phyloP scores from a whole-genome alignment of 108 stramenopile genomes.

The Skeletonema marinoi region DNA sequence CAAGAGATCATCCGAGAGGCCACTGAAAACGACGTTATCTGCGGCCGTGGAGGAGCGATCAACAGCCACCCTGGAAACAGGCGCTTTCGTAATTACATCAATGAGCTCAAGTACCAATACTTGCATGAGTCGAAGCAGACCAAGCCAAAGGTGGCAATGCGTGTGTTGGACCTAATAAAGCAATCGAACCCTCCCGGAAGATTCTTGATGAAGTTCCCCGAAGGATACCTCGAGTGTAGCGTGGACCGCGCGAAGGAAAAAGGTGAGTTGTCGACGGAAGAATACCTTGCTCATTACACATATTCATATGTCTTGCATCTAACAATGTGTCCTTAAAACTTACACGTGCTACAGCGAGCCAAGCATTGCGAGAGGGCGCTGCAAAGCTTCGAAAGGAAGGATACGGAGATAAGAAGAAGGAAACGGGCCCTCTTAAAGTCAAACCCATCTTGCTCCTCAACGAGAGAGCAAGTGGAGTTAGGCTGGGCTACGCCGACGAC shows the following conservation, averaged over 20 bases:
- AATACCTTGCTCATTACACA: neutral
- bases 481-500: constrained; percentile 4
- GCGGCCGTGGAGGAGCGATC: constrained; percentile 42
- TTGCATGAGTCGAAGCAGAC: constrained; percentile 35
- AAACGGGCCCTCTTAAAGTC: neutral
- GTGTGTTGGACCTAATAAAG: constrained; percentile 31
- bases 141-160: constrained; percentile 37
- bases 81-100: constrained; percentile 41
- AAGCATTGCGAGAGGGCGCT: constrained; percentile 50
- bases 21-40: constrained; percentile 39
- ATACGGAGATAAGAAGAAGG: neutral
- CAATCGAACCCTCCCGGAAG: constrained; percentile 34
- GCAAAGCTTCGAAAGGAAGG: constrained; percentile 42
- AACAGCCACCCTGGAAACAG: constrained; percentile 49
- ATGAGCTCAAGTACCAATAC: constrained; percentile 42
- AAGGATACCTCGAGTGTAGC: constrained; percentile 31
- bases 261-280: constrained; percentile 8
- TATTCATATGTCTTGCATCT: neutral
- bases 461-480: constrained; percentile 11
- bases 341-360: constrained; percentile 15
- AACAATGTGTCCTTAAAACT: neutral
- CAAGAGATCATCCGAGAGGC: constrained; percentile 27
- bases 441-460: constrained; percentile 17
- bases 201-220: constrained; percentile 37
- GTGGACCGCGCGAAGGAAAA: constrained; percentile 41